These are phyloP conservation scores for Paraglomus brasilianum DNA, from an alignment of 192 early-diverging fungal species.

Conservation along the genomic window DNA sequence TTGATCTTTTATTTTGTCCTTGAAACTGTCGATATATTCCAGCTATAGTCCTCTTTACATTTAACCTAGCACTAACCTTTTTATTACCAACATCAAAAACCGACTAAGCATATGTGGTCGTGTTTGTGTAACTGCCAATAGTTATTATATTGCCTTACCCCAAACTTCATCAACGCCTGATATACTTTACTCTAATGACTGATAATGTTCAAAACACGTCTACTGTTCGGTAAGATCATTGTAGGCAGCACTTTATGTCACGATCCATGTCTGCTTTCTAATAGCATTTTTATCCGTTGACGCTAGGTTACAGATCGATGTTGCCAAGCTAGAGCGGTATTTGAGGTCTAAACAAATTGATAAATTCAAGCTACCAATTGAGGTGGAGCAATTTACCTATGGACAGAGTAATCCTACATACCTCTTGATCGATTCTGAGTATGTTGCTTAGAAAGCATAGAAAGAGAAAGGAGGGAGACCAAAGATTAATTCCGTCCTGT, in stretches of 20 bases:
- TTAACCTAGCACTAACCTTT: too few relatives aligned
- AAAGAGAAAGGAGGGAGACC: too few relatives aligned
- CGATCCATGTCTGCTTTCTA: background rate
- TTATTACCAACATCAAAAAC: too few relatives aligned
- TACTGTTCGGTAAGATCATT: constrained; percentile 16
- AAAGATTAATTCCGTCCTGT: background rate
- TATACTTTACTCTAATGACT: too few relatives aligned
- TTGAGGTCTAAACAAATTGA: constrained; percentile 51
- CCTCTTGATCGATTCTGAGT: constrained; percentile 72
- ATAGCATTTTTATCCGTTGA: background rate
- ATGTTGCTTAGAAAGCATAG: constrained; percentile 33
- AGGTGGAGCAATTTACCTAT: constrained; percentile 82
- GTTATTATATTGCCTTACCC: too few relatives aligned
- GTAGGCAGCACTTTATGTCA: background rate
- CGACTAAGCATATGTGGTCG: too few relatives aligned
- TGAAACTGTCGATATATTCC: too few relatives aligned
- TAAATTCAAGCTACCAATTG: constrained; percentile 61
- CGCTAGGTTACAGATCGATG: constrained; percentile 61
- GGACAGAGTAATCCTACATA: constrained; percentile 97
- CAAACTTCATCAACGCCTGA: too few relatives aligned
- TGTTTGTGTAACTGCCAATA: too few relatives aligned
- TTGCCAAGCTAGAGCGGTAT: constrained; percentile 56
- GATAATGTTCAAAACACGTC: constrained; percentile 23
- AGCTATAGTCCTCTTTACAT: too few relatives aligned
- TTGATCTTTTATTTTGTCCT: too few relatives aligned